These are phyloP conservation scores for Diaporthe batatas DNA, from an alignment of 2,329 filamentous ascomycete species.

Conservation along the genomic window DNA sequence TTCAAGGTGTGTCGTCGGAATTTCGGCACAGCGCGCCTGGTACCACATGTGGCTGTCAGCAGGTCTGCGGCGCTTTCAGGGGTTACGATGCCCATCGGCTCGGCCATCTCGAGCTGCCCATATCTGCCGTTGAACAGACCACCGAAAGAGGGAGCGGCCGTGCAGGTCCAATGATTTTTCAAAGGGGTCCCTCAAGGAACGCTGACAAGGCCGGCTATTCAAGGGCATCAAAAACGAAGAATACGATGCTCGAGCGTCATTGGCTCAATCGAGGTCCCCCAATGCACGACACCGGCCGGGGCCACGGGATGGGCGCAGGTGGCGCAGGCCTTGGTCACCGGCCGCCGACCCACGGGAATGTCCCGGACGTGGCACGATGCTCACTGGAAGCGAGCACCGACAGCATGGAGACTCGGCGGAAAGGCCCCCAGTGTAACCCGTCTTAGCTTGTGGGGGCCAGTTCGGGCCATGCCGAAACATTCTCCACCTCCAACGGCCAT, in stretches of 20 bases:
- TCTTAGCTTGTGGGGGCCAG: neutral
- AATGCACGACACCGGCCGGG: neutral
- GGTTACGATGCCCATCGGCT: too few species aligned
- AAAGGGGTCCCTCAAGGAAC: neutral
- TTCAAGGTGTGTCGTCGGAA: neutral
- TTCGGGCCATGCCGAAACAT: neutral
- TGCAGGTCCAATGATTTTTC: neutral
- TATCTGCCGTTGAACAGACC: neutral
- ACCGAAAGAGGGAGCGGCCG: neutral
- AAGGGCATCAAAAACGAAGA: too few species aligned
- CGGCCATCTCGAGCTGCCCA: neutral
- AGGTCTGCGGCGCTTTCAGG: neutral
- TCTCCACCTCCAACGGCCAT: neutral
- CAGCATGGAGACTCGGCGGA: neutral
- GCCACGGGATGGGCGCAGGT: neutral
- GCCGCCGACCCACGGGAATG: conserved; percentile 1
- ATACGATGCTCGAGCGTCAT: neutral
- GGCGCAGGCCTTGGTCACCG: neutral
- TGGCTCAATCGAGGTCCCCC: neutral
- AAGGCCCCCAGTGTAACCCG: neutral
- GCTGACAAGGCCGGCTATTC: neutral
- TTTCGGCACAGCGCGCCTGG: neutral
- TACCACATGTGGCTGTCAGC: neutral
- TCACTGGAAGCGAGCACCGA: neutral
- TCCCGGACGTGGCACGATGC: conserved; percentile 19